phyloP scores from a whole-genome alignment of 305 asterid genomes.

The Fraxinus xanthoxyloides region DNA sequence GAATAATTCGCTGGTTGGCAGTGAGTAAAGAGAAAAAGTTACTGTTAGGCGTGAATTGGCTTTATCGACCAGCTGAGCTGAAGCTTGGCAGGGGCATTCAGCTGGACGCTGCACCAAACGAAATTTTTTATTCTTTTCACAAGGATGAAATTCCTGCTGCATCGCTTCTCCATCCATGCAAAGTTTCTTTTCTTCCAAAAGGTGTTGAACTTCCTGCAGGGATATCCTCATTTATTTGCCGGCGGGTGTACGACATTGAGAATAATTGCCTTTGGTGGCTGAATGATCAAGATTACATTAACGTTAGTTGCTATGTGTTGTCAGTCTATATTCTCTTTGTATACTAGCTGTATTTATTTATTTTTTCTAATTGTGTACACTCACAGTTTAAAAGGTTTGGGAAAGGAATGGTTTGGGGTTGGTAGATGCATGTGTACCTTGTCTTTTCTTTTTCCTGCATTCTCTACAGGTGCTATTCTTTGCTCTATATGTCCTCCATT shows the following conservation, averaged over 20 bases:
- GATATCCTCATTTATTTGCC: conserved; percentile 79
- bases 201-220: conserved; percentile 82
- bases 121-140: conserved; percentile 46
- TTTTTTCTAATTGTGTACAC: neutral
- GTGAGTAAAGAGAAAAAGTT: conserved; percentile 46
- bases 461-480: neutral
- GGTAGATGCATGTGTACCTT: neutral
- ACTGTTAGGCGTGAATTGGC: conserved; percentile 80
- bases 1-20: conserved; percentile 61
- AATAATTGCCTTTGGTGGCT: conserved; percentile 86
- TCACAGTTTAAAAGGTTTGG: neutral
- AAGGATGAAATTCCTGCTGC: conserved; percentile 80
- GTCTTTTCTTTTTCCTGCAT: neutral
- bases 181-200: conserved; percentile 95
- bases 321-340: neutral
- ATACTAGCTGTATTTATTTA: neutral
- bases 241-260: conserved; percentile 75
- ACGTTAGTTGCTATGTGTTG: conserved; percentile 53
- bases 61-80: conserved; percentile 82
- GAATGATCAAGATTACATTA: conserved; percentile 76
- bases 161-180: conserved; percentile 93
- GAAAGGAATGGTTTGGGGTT: conserved; percentile 9
- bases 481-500: neutral
- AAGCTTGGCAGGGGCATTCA: conserved; percentile 72
- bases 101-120: conserved; percentile 74